Conservation (phyloP, 257 asterid species). For the Coffea canephora region DNA sequence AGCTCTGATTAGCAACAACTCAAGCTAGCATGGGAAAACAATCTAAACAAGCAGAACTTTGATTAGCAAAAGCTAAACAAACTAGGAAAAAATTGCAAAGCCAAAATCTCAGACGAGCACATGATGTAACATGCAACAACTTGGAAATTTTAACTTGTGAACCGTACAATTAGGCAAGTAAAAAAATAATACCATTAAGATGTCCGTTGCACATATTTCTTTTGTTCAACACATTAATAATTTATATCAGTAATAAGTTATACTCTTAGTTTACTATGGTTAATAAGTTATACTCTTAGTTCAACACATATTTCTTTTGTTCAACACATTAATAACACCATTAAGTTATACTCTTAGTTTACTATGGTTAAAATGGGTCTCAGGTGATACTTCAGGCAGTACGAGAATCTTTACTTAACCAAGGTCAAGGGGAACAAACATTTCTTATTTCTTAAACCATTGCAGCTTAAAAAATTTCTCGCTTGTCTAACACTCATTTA, state of each 20-base stretch:
- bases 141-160: neutral
- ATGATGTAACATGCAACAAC: neutral
- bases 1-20: conserved; percentile 4
- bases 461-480: no score
- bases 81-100: neutral
- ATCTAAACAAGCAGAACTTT: conserved; percentile 32
- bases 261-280: neutral
- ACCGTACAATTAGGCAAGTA: neutral
- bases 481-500: neutral
- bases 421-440: no score
- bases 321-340: neutral
- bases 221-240: neutral
- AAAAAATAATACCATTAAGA: neutral
- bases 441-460: no score
- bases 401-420: no score
- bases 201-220: neutral
- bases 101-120: neutral
- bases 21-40: neutral
- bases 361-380: neutral
- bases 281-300: neutral
- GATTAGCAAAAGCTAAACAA: neutral
- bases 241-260: neutral
- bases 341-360: neutral
- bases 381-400: neutral
- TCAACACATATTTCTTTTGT: neutral